Base-by-base conservation (phyloP, 169 alveolate species). In the Ichthyophthirius multifiliis region DNA sequence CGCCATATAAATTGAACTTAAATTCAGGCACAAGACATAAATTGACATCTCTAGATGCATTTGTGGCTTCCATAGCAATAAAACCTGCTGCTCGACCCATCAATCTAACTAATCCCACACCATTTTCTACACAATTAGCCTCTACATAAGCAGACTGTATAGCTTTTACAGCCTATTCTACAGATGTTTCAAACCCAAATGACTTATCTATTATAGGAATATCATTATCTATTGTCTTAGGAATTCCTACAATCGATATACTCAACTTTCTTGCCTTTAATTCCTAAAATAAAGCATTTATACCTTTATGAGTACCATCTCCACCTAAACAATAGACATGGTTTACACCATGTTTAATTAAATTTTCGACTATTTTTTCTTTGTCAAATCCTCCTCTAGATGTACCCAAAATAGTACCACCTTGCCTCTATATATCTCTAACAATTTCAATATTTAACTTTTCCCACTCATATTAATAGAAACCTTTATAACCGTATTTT, bases 171-270 rank as follows among this genome's bases (percentile, higher is more conserved):
- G 95, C 92, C 31, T 55, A 34, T 48, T 90, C 95, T 20, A 93
- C 93, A 9, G 96, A 92, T 20, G 97, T 92, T 74, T 89, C 92
- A 75, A 90, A 93, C 41, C 98, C 98, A 79, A 95, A 95, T n/a
- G 94, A 89, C 64, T 91, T 85, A 86, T 96, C 98, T 35, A 96
- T 92, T 23, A 96, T 86, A 6, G 97, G 96, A 84, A 96, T 93
- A 88, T 96, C 98, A 79, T 96, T 96, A 85, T 96, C 98, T 30
- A 96, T 96, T 12, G 97, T 96, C 80, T 96, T 96, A 3, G 98
- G 98, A 27, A 96, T 92, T 39, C 98, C 97, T 1, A 84, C 94
- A 16, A 95, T 82, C 37, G 92, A 75, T 32, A 91, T 83, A 43
- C 85, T 73, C 12, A 83, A 37, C 35, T 82, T 76, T 67, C 91